Base-by-base conservation (phyloP, 2,329 filamentous ascomycete genomes). In the Verticillium nonalfalfae region DNA sequence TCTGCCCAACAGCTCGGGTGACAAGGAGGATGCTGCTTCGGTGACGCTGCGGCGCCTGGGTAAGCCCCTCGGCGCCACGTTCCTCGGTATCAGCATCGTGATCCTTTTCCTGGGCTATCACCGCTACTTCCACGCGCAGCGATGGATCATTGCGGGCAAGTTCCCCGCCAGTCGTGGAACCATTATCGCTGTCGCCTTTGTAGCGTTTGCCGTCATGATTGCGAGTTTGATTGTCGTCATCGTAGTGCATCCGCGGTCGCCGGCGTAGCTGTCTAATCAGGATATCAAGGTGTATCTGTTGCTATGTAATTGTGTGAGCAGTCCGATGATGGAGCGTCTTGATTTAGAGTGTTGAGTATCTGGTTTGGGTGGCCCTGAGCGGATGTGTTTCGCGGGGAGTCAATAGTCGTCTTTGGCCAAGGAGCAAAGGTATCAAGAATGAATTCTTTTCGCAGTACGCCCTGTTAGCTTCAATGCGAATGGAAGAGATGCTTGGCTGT, bases 81-180 rank as follows among this genome's bases (percentile, higher is more conserved):
- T 95, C 67, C 78, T 95, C 50, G 89, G 78, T 45, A 89, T 94
- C 67, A 87, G 87, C 67, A 91, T 94, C 62, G 68, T 94, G 50
- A 86, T 92, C 62, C 78, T 95, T 61, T 80, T 90, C 60, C 79
- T 94, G 59, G 91, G 91, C 7, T 93, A 92, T 72, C 87, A 90
- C 70, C 81, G 91, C 59, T 95, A 92, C 73, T 88, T 91, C 68
- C 86, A 91, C 71, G 83, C 85, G 26, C 91, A 95, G 76, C 82
- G 90, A 68, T 95, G 91, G 84, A 85, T 95, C 31, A 88, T 94
- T 63, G 78, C 84, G 65, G 90, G 90, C 68, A 93, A 93, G 73
- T 93, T 93, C 68, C 90, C 90, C 0, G 90, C 90, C 7, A 90
- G 88, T 67, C 81, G 91, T 65, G 90, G 90, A 4, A 91, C 90